These are phyloP conservation scores for Botryotinia narcissicola DNA, from an alignment of 2,329 filamentous ascomycete species.

Conservation along the genomic window DNA sequence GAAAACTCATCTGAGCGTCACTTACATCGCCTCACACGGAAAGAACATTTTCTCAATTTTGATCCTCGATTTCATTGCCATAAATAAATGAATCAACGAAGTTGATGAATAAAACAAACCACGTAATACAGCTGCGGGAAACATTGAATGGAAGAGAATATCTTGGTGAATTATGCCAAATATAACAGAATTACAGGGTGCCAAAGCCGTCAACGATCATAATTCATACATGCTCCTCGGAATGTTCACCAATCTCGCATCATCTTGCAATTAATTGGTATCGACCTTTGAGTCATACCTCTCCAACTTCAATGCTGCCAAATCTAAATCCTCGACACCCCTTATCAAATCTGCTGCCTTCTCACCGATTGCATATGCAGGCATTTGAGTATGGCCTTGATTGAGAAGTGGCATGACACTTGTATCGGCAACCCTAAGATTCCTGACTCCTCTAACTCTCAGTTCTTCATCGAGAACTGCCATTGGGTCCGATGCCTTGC, in stretches of 20 bases:
- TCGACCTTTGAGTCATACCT: background rate
- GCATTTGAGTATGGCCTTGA: constrained; percentile 55
- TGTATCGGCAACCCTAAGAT: constrained; percentile 33
- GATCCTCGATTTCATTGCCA: background rate
- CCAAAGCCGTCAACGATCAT: background rate
- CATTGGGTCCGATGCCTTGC: constrained; percentile 48
- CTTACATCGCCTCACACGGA: background rate
- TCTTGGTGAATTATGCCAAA: background rate
- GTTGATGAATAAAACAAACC: background rate
- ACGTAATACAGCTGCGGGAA: background rate
- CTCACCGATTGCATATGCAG: constrained; percentile 57
- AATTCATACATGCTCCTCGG: too few species aligned
- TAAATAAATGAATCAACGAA: background rate
- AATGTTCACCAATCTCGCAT: background rate
- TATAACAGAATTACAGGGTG: background rate
- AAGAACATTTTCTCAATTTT: background rate
- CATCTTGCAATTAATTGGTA: background rate
- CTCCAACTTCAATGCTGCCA: constrained; percentile 1
- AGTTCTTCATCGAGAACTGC: constrained; percentile 33
- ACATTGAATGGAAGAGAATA: background rate
- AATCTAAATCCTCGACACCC: constrained; percentile 28
- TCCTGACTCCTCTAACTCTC: constrained; percentile 31
- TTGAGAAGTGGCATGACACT: constrained; percentile 42
- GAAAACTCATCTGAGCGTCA: too few species aligned
- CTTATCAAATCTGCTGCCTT: constrained; percentile 53